These are phyloP conservation scores for Serendipita indica DNA, from an alignment of 768 basidiomycete species.

Conservation along the genomic window DNA sequence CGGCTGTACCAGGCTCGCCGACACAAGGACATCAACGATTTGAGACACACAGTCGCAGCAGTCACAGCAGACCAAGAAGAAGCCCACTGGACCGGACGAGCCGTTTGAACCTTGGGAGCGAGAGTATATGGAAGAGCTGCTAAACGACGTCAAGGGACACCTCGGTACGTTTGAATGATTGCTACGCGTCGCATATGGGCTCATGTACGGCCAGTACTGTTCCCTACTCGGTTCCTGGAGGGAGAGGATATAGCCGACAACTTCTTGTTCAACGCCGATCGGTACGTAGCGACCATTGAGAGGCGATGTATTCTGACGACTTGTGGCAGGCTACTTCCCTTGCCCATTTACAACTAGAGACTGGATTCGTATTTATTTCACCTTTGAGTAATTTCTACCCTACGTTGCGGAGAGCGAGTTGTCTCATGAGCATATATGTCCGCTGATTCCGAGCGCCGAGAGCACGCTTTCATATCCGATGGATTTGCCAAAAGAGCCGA, in stretches of 20 bases:
- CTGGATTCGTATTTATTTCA: background rate
- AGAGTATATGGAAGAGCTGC: constrained; percentile 76
- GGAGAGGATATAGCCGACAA: constrained; percentile 87
- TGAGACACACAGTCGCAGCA: constrained; percentile 19
- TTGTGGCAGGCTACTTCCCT: constrained; percentile 41
- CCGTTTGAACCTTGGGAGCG: constrained; percentile 71
- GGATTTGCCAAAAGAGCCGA: too few species aligned
- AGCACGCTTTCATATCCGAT: too few species aligned
- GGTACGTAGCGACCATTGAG: constrained; percentile 27
- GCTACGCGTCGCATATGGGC: background rate
- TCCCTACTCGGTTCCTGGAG: constrained; percentile 77
- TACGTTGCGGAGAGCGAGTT: too few species aligned
- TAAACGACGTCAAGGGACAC: constrained; percentile 68
- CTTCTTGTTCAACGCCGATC: constrained; percentile 83
- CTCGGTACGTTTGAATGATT: constrained; percentile 42
- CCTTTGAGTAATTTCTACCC: too few species aligned
- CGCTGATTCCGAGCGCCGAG: too few species aligned
- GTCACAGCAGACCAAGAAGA: constrained; percentile 26
- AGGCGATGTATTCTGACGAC: background rate
- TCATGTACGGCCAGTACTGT: constrained; percentile 42
- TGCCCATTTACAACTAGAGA: constrained; percentile 43
- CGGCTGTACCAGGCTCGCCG: constrained; percentile 9
- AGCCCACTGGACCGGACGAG: constrained; percentile 37
- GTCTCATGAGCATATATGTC: too few species aligned
- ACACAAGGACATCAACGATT: background rate